Percentiles rank a stretch among this genome's conserved stretches.
Conservation (phyloP, 257 asterid genomes). For the Nicotiana undulata region DNA sequence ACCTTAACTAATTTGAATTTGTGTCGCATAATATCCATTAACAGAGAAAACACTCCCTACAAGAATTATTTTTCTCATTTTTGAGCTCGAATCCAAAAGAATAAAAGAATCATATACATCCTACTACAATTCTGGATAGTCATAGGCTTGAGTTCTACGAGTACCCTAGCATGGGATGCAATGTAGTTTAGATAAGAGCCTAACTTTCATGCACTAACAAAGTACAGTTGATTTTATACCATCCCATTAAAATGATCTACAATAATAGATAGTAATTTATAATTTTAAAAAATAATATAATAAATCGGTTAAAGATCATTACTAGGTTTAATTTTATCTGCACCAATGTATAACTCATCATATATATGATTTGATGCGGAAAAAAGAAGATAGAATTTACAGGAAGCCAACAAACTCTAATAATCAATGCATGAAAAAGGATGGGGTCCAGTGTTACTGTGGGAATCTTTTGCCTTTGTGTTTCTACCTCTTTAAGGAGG, state of each 20-base stretch:
- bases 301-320: not conserved
- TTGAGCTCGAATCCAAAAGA: no score
- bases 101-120: no score
- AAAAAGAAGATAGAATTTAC: constrained; percentile 3
- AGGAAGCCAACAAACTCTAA: constrained; percentile 38
- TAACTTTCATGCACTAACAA: no score
- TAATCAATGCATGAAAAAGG: constrained; percentile 31
- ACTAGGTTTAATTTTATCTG: no score
- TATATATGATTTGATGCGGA: not conserved
- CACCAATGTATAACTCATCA: no score
- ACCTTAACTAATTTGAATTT: no score
- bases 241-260: not conserved
- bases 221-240: not conserved
- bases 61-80: no score
- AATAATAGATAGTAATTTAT: no score
- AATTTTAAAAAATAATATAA: not conserved
- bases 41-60: no score
- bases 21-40: no score
- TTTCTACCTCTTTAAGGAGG: not conserved
- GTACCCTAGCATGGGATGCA: not conserved
- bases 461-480: constrained; percentile 36
- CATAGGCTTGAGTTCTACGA: not conserved
- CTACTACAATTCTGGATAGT: no score
- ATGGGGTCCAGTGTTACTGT: constrained; percentile 44
- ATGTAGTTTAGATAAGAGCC: not conserved